Conservation (phyloP, 2,329 filamentous ascomycete genomes). For the Fusarium luffae region DNA sequence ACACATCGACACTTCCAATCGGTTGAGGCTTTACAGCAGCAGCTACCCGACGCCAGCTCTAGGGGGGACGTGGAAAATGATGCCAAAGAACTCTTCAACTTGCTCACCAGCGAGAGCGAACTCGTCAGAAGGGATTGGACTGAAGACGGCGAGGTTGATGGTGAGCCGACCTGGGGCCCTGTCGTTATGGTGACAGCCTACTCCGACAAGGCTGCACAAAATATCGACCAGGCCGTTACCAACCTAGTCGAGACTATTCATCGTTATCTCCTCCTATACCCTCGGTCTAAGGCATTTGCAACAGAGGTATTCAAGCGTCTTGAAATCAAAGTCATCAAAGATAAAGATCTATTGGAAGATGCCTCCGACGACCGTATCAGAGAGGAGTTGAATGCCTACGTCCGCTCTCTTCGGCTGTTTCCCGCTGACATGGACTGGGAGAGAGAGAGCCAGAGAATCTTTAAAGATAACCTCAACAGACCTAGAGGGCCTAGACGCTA, state of each 20-base stretch:
- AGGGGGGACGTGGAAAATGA: not conserved
- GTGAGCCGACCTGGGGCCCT: slow-evolving; percentile 22
- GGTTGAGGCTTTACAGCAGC: not conserved
- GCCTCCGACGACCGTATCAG: slow-evolving; percentile 27
- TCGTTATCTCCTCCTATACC: slow-evolving; percentile 3
- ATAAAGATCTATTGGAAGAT: slow-evolving; percentile 7
- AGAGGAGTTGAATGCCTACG: slow-evolving; percentile 28
- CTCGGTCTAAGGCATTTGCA: not conserved
- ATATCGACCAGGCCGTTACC: slow-evolving; percentile 3
- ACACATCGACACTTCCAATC: not conserved
- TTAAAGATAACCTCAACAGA: slow-evolving; percentile 3
- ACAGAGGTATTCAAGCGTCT: slow-evolving; percentile 3
- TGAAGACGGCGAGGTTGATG: not conserved
- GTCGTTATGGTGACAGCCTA: slow-evolving; percentile 16
- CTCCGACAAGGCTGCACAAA: slow-evolving; percentile 7
- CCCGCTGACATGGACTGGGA: not conserved
- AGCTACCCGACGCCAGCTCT: not conserved
- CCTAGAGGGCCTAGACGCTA: not conserved
- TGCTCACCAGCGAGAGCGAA: not conserved
- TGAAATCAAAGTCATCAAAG: slow-evolving; percentile 12
- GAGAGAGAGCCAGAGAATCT: not conserved
- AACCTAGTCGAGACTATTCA: slow-evolving; percentile 7
- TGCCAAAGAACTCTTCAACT: not conserved
- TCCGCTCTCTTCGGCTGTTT: slow-evolving; percentile 2
- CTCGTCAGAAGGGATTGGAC: not conserved